phyloP scores from a whole-genome alignment of 495 filamentous ascomycete species.

The Penicillium crystallinum region DNA sequence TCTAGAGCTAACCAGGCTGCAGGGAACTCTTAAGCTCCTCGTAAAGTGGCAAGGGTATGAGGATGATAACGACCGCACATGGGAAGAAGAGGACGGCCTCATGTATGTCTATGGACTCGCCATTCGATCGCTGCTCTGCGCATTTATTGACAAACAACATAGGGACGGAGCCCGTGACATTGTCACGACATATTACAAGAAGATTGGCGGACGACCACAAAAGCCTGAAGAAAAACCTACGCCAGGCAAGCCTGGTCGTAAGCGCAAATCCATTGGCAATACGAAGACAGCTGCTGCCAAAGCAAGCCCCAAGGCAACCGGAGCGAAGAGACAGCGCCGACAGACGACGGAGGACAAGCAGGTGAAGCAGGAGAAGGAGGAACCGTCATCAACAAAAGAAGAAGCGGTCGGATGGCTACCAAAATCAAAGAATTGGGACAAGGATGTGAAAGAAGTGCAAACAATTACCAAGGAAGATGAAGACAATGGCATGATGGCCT shows the following conservation, averaged over 20 bases:
- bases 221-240: constrained; percentile 18
- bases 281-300: constrained; percentile 21
- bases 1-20: constrained; percentile 13
- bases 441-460: constrained; percentile 48
- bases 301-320: constrained; percentile 14
- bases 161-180: constrained; percentile 51
- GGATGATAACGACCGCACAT: constrained; percentile 47
- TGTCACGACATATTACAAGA: constrained; percentile 49
- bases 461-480: constrained; percentile 51
- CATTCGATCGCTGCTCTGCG: neutral
- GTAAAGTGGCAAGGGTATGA: constrained; percentile 65
- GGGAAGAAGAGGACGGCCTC: constrained; percentile 57
- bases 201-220: constrained; percentile 52
- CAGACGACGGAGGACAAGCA: constrained; percentile 18
- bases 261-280: constrained; percentile 36
- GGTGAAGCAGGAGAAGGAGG: constrained; percentile 5
- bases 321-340: constrained; percentile 20
- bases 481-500: constrained; percentile 41
- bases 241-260: constrained; percentile 23
- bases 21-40: constrained; percentile 43
- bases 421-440: constrained; percentile 53
- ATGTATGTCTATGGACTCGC: constrained; percentile 24
- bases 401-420: constrained; percentile 39
- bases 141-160: constrained; percentile 9
- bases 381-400: constrained; percentile 4